phyloP scores from a whole-genome alignment of 78 protist species.

The Goniomonas avonlea region DNA sequence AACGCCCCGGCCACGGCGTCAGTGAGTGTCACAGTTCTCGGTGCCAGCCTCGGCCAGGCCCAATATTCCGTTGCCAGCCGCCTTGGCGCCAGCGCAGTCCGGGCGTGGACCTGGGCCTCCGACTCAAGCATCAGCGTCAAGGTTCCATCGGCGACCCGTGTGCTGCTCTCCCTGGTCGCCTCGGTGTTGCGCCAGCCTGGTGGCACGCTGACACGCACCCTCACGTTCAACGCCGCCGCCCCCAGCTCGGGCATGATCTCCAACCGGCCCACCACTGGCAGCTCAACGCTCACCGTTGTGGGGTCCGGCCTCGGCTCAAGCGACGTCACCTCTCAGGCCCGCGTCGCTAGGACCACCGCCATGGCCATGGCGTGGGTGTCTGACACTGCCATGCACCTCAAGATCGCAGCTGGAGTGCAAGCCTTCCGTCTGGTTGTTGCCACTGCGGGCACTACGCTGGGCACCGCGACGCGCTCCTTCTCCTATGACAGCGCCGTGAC shows the following conservation, averaged over 20 bases:
- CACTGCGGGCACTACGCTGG: not conserved
- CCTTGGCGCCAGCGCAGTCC: not conserved
- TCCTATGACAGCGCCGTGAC: not conserved
- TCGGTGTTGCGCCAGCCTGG: too few relatives aligned
- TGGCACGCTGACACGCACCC: too few relatives aligned
- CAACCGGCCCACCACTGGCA: not conserved
- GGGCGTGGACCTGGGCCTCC: not conserved
- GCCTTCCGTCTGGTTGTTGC: not conserved
- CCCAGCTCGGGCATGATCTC: too few relatives aligned
- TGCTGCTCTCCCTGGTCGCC: too few relatives aligned
- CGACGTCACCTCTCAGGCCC: too few relatives aligned
- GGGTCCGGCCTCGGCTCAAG: not conserved
- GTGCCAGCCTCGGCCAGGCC: not conserved
- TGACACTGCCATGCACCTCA: not conserved
- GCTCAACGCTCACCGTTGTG: not conserved
- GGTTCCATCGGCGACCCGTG: too few relatives aligned
- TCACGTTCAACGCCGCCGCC: too few relatives aligned
- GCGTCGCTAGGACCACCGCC: too few relatives aligned
- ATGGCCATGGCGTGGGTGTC: too few relatives aligned
- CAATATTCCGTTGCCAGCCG: not conserved
- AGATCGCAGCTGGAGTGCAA: not conserved
- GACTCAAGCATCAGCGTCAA: too few relatives aligned
- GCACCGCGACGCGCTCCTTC: not conserved
- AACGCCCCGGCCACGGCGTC: conserved; percentile 1
- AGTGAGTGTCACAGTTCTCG: not conserved